Evolutionary conservation across 2,329 filamentous ascomycete species (phyloP), one percentile per base, ranked within the genome.

Genomic region (Onygena corvina): DNA sequence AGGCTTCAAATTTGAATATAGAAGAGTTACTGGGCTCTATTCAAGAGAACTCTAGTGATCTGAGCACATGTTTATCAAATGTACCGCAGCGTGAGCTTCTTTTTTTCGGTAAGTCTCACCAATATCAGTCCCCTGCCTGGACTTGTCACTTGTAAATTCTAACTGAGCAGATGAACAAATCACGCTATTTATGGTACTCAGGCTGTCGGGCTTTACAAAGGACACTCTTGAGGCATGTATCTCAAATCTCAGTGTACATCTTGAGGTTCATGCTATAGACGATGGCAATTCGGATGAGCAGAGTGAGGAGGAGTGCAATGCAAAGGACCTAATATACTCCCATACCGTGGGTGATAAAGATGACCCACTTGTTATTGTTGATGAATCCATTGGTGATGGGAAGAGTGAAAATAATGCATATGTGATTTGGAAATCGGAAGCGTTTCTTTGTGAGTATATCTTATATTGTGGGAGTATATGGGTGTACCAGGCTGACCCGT

Each of bases 91-190:
- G 76, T 52, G 67, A 71, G 25, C 62, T 74, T 14, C 59, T 79
- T 11, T 71, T 77, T 23, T 75, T 76, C 54, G 75, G 75, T 71
- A 63, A 42, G 63, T 48, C 33, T n/a, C n/a, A n/a, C n/a, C n/a
- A n/a, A 42, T 14, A 12, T 8, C 12, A 3, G 6, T 3, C 2
- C 5, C 38, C 12, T 14, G 11, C 3, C 12, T 14, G 14, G 12
- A 20, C n/a, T n/a, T 25, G 27, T 27, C 16, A 16, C 38, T 42
- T 12, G 27, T 27, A 27, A n/a, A n/a, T n/a, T n/a, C 9, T 12
- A 25, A 38, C 20, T 38, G 34, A 56, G 52, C 62, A 79, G 76
- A 79, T 72, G 76, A 79, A 64, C 64, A 67, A 40, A 64, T 76
- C 30, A 66, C 69, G 18, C 68, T 73, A 16, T 71, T 74, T 56